Evolutionary conservation across 2,329 filamentous ascomycete species (phyloP), one percentile per base, ranked within the genome.

Genomic region (Cladosporium sp.): DNA sequence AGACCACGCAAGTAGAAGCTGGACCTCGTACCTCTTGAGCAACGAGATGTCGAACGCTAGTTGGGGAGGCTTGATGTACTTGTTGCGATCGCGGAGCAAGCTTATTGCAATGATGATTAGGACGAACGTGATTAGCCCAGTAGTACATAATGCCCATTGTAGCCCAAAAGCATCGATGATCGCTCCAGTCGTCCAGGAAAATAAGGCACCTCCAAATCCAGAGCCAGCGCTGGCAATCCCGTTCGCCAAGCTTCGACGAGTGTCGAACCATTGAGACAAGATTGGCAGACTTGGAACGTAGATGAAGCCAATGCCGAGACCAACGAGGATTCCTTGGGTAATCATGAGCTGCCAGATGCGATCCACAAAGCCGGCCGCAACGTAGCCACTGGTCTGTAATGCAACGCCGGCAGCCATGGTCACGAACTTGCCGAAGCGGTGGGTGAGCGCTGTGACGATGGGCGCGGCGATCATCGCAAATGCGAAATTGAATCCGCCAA

Each of bases 81-180:
- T 27, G 51, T 69, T 63, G 8, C 69, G 42, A 53, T 70, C 58
- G 27, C 63, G 61, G 15, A 70, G 59, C 2, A 67, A 39, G 5
- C 50, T 36, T 1, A 59, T 64, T 2, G 66, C 67, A 11, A 57
- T 46, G 5, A 62, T 25, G 52, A 63, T 67, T 3, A 62, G 59
- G 1, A 51, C 55, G 12, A 64, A 56, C 5, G 55, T 57, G 16
- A 63, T 58, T 8, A 67, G 67, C 59, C 52, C 68, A 32, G 58
- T 76, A 62, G 42, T 62, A 27, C 52, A 63, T 62, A 48, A 79
- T 64, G 38, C 69, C 65, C 27, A 85, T 58, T 46, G 50, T 1
- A 72, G 57, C 0, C 54, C 57, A 2, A 69, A 55, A 18, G 53
- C 36, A 27, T 57, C 46, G 16, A 73, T 70, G 57, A 72, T 69